These are phyloP conservation scores for Orbilia brochopaga DNA, from an alignment of 2,329 filamentous ascomycete genomes.

Conservation along the genomic window DNA sequence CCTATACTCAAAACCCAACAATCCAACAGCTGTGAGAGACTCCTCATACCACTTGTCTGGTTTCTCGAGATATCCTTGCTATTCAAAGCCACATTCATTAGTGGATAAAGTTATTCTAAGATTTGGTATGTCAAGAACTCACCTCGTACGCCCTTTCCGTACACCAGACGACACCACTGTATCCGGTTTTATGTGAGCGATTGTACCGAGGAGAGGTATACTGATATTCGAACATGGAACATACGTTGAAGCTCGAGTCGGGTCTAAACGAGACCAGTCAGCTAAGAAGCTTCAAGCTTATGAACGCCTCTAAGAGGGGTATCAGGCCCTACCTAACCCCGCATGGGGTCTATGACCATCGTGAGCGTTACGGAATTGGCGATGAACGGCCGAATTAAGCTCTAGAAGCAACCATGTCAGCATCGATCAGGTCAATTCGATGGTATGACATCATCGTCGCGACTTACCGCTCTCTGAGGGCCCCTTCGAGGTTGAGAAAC, in stretches of 20 bases:
- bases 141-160: constrained; percentile 76
- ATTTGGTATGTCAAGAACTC: background rate
- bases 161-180: constrained; percentile 93
- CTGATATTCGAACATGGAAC: background rate
- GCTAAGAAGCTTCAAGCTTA: background rate
- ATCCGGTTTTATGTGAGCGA: constrained; percentile 57
- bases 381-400: constrained; percentile 80
- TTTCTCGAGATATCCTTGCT: constrained; percentile 85
- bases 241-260: constrained; percentile 50
- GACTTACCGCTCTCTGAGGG: constrained; percentile 46
- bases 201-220: background rate
- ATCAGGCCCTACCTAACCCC: constrained; percentile 79
- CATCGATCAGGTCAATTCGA: background rate
- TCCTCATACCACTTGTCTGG: constrained; percentile 75
- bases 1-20: constrained; percentile 42
- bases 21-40: background rate
- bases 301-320: background rate
- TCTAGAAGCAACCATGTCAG: constrained; percentile 63
- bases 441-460: background rate
- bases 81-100: constrained; percentile 12
- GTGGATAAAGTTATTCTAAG: background rate
- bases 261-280: constrained; percentile 22
- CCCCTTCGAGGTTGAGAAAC: constrained; percentile 45
- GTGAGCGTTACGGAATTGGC: constrained; percentile 86
- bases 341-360: constrained; percentile 90